Evolutionary conservation across 2,329 filamentous ascomycete species (phyloP).

Genomic region (Cladosporium sp.): DNA sequence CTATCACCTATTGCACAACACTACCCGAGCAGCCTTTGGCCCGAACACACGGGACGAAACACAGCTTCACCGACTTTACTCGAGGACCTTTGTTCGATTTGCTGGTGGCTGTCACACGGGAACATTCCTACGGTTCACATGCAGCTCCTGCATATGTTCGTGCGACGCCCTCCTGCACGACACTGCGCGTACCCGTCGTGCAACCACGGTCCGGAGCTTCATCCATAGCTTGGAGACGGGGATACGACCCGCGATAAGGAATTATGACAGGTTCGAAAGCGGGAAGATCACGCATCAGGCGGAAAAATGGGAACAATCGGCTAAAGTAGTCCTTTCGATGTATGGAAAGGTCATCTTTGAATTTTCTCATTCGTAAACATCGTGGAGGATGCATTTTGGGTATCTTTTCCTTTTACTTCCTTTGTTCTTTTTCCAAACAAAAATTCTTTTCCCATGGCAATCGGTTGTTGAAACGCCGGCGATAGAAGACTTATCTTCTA

Average conservation of each 20-base stretch:
- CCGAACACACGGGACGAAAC: background rate
- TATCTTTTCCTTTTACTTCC: conserved; percentile 21
- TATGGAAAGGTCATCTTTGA: background rate
- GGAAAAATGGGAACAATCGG: no score
- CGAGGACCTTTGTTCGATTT: background rate
- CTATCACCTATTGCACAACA: background rate
- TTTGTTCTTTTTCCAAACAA: background rate
- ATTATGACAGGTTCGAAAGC: no score
- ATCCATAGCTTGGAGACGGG: no score
- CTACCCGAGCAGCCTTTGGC: no score
- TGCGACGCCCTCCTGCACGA: background rate
- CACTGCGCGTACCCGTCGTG: background rate
- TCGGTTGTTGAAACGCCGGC: conserved; percentile 31
- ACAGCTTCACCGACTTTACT: background rate
- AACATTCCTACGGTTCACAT: background rate
- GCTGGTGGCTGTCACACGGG: background rate
- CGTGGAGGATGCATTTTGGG: conserved; percentile 27
- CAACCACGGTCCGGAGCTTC: background rate
- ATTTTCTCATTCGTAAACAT: conserved; percentile 17
- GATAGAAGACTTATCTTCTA: background rate
- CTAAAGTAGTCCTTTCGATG: no score
- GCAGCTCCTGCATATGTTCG: background rate
- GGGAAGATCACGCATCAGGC: no score
- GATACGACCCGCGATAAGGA: no score
- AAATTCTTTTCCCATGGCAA: background rate